Conservation (phyloP, 768 basidiomycete species). For the Naganishia antarctica region DNA sequence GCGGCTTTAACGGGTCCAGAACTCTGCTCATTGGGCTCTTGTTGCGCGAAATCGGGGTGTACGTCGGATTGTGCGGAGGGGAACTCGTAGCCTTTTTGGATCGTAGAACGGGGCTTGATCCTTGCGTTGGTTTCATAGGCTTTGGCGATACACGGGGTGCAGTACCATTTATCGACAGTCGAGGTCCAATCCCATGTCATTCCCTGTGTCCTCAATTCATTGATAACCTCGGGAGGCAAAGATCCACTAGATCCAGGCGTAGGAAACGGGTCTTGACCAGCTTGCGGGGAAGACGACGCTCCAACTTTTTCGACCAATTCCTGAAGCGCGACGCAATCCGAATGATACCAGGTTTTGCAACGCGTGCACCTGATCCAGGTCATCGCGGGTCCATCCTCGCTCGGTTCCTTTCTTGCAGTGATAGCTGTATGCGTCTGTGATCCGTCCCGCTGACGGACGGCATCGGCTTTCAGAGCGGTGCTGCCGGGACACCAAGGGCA, state of each 20-base stretch:
- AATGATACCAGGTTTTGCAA: slow-evolving; percentile 43
- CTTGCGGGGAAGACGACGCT: too few relatives aligned
- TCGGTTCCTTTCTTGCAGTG: background rate
- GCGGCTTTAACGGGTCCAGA: background rate
- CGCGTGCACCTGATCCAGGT: slow-evolving; percentile 43
- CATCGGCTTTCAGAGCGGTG: slow-evolving; percentile 2
- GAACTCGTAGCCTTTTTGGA: background rate
- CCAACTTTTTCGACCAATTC: background rate
- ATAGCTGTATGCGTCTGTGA: background rate
- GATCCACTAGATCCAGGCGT: slow-evolving; percentile 11
- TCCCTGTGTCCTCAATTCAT: background rate
- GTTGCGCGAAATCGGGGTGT: too few relatives aligned
- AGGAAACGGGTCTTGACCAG: background rate
- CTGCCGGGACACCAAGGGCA: slow-evolving; percentile 15
- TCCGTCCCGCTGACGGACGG: background rate
- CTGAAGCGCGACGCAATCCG: slow-evolving; percentile 34
- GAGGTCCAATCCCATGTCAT: slow-evolving; percentile 7
- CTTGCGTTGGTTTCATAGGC: background rate
- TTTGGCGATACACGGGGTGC: background rate
- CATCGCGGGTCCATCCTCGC: slow-evolving; percentile 23
- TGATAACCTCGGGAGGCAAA: background rate
- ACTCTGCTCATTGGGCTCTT: background rate
- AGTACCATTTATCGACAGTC: slow-evolving; percentile 9
- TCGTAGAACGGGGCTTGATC: slow-evolving; percentile 1
- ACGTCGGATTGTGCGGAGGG: background rate